Conservation (phyloP, 176 grass and related monocot species). For the Ananas comosus region DNA sequence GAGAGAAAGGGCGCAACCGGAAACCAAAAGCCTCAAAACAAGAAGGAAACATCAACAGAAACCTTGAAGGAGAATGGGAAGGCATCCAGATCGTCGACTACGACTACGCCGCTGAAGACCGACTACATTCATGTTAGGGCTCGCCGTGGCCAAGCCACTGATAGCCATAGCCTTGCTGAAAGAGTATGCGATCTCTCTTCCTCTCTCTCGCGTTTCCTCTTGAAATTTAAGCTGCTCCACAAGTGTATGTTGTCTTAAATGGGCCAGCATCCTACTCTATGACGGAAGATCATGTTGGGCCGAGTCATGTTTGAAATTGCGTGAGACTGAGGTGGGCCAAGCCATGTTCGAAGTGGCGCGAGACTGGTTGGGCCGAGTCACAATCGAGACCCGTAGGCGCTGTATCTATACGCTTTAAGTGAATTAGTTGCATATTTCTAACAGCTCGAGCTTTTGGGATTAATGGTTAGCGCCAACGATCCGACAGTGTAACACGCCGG, state of each 20-base stretch:
- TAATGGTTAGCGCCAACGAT: too few relatives aligned
- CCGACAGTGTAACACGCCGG: background rate
- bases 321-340: too few relatives aligned
- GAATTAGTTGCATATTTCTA: too few relatives aligned
- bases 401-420: too few relatives aligned
- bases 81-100: background rate
- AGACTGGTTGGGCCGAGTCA: too few relatives aligned
- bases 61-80: conserved; percentile 23
- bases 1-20: background rate
- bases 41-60: conserved; percentile 37
- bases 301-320: too few relatives aligned
- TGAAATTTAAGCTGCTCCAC: background rate
- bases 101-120: conserved; percentile 30
- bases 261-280: too few relatives aligned
- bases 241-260: too few relatives aligned
- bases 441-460: too few relatives aligned
- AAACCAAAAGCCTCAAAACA: background rate
- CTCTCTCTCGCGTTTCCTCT: background rate
- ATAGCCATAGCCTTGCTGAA: conserved; percentile 95
- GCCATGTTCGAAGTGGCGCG: too few relatives aligned
- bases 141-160: conserved; percentile 90
- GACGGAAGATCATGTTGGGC: too few relatives aligned
- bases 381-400: too few relatives aligned
- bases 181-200: conserved; percentile 40
- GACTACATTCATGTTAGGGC: conserved; percentile 98